Percentiles rank a stretch among this genome's conserved stretches.
Conservation (phyloP, 257 asterid species). For the Paraleonurus japonicus region DNA sequence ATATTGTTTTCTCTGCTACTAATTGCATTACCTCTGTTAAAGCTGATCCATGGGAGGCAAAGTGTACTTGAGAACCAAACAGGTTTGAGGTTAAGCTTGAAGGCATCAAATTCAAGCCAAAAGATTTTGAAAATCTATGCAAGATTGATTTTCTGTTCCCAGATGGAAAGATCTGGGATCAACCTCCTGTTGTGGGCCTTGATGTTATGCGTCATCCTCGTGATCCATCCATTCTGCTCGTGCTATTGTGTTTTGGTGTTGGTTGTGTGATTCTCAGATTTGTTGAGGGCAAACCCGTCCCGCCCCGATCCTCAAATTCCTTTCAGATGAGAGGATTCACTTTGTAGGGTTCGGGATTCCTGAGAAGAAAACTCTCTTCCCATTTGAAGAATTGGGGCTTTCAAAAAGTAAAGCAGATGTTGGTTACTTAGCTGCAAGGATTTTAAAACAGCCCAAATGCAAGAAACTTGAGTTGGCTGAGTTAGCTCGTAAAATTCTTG, state of each 20-base stretch:
- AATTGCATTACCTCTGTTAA: neutral
- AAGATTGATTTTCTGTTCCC: conserved; percentile 74
- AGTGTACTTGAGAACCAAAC: conserved; percentile 71
- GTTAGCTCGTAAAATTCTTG: conserved; percentile 60
- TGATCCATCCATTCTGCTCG: conserved; percentile 50
- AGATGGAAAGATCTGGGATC: conserved; percentile 56
- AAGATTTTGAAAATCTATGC: conserved; percentile 70
- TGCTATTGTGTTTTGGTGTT: conserved; percentile 69
- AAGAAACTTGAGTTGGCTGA: conserved; percentile 57
- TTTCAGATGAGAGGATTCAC: conserved; percentile 59
- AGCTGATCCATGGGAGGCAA: conserved; percentile 55
- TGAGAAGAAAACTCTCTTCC: conserved; percentile 70
- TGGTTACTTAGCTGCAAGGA: conserved; percentile 68
- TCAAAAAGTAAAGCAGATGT: conserved; percentile 43
- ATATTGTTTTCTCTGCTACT: neutral
- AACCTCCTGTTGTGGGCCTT: conserved; percentile 70
- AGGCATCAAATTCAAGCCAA: conserved; percentile 78
- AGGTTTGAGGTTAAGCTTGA: conserved; percentile 82
- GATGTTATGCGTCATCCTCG: conserved; percentile 91
- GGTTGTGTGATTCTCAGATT: conserved; percentile 77
- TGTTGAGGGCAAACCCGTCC: conserved; percentile 48
- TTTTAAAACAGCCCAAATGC: conserved; percentile 53
- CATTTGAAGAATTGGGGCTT: conserved; percentile 60
- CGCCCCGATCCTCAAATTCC: conserved; percentile 51
- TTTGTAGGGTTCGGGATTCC: conserved; percentile 80